Base-by-base conservation (phyloP, 1,284 basidiomycete genomes). In the Trametes polyzona region DNA sequence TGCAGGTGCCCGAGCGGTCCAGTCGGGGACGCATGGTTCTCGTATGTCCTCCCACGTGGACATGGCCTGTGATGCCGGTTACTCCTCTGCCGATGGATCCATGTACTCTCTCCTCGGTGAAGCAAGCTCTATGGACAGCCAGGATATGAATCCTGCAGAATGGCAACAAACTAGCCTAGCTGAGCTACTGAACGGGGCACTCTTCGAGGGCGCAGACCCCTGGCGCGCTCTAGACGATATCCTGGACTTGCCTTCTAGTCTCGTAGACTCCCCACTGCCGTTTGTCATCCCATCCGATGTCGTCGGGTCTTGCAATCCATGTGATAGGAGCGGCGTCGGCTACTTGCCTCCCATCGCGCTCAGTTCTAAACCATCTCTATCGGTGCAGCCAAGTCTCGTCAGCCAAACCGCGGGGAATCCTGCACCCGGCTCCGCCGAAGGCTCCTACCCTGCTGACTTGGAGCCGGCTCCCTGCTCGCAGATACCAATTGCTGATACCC, bases 191-290 rank as follows among this genome's bases (percentile, higher is more conserved):
- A n/a, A 60, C 2, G 70, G 67, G 11, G 52, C 60, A 11, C 57
- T 70, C 0, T 69, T 70, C 47, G 67, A 67, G 33, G 62, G 51
- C 16, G 60, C 65, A 10, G 65, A 70, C 48, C 67, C 66, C 11
- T 69, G 68, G 67, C 29, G 9, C 10, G 58, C 49, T n/a, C 52
- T 70, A 17, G 62, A 63, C 46, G 30, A 36, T 0, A 30, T 67
- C 8, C 58, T 71, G 5, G 65, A 55, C 11, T 41, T 70, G 3
- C 40, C 47, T 12, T 17, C 29, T 26, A 11, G 39, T 1, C 26
- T 21, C 23, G 17, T 17, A 10, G n/a, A n/a, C n/a, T 11, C 9
- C 17, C 21, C 14, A 8, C 32, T 5, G 16, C 16, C 4, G 16
- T 11, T 4, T 16, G 8, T 11, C 36, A 35, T n/a, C 4, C 26